Conservation (phyloP, 2,329 filamentous ascomycete species). For the Pestalotiopsis sp. region DNA sequence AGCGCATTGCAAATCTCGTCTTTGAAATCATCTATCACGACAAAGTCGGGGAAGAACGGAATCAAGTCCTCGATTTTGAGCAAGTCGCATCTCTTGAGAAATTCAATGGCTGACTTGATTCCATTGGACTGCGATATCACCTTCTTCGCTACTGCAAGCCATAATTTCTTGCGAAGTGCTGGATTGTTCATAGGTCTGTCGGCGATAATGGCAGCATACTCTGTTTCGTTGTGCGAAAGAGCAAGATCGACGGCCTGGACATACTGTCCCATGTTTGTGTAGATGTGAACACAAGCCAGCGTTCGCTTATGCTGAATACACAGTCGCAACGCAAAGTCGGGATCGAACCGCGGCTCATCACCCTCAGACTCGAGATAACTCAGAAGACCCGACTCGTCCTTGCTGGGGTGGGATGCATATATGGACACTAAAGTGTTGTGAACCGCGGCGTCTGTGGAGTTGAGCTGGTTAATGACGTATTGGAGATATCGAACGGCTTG, state of each 20-base stretch:
- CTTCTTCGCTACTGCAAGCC: slow-evolving; percentile 92
- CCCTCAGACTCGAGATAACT: slow-evolving; percentile 90
- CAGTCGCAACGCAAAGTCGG: slow-evolving; percentile 90
- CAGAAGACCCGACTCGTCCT: slow-evolving; percentile 82
- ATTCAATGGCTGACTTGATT: slow-evolving; percentile 92
- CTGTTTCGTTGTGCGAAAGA: slow-evolving; percentile 83
- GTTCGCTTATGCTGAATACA: slow-evolving; percentile 95
- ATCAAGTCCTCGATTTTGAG: slow-evolving; percentile 96
- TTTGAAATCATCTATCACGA: slow-evolving; percentile 98
- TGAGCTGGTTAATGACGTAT: slow-evolving; percentile 85
- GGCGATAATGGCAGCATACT: slow-evolving; percentile 85
- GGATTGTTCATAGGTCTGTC: slow-evolving; percentile 80
- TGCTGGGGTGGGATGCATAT: slow-evolving; percentile 81
- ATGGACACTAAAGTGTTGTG: slow-evolving; percentile 98
- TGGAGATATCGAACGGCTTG: slow-evolving; percentile 93
- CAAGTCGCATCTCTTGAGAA: slow-evolving; percentile 86
- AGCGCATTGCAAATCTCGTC: slow-evolving; percentile 94
- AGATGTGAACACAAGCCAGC: slow-evolving; percentile 94
- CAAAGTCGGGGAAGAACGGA: slow-evolving; percentile 97
- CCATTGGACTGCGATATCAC: slow-evolving; percentile 85
- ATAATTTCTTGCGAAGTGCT: slow-evolving; percentile 85
- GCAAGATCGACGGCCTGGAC: slow-evolving; percentile 91
- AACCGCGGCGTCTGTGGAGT: slow-evolving; percentile 79
- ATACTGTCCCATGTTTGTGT: slow-evolving; percentile 94
- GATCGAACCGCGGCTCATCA: slow-evolving; percentile 83